These are phyloP conservation scores for Cenchrus fungigraminus DNA, from an alignment of 176 grass and related monocot species.

Conservation along the genomic window DNA sequence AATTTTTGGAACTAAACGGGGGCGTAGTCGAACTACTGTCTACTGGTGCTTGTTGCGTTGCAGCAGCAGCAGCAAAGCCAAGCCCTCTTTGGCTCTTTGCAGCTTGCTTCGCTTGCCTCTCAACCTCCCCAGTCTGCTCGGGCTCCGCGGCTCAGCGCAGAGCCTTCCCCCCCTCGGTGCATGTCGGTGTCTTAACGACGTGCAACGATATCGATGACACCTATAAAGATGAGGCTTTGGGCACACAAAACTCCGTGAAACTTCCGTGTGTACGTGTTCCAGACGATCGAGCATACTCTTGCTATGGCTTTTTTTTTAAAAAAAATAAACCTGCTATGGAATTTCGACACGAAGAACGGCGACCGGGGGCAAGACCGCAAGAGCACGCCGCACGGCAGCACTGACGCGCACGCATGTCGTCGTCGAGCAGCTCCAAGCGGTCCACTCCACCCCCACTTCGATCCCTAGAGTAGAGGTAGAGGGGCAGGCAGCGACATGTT, in stretches of 20 bases:
- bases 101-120: constrained; percentile 12
- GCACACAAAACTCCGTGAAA: not conserved
- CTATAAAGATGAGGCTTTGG: too few species aligned
- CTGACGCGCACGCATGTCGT: not conserved
- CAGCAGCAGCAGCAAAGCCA: not conserved
- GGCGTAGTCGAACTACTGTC: not conserved
- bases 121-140: not conserved
- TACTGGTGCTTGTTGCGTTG: too few species aligned
- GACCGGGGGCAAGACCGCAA: too few species aligned
- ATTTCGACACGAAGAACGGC: not conserved
- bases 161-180: not conserved
- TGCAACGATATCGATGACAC: too few species aligned
- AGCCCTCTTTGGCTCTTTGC: too few species aligned
- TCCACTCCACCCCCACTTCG: too few species aligned
- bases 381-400: not conserved
- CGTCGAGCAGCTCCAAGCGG: not conserved
- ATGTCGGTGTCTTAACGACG: not conserved
- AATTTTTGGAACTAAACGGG: too few species aligned
- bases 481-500: not conserved
- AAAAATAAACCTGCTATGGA: not conserved
- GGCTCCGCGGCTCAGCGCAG: too few species aligned
- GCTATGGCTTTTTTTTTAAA: too few species aligned
- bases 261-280: not conserved
- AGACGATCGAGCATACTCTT: not conserved
- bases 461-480: too few species aligned